Evolutionary conservation across 345 rosid species (phyloP).

Genomic region (Tarenaya hassleriana): DNA sequence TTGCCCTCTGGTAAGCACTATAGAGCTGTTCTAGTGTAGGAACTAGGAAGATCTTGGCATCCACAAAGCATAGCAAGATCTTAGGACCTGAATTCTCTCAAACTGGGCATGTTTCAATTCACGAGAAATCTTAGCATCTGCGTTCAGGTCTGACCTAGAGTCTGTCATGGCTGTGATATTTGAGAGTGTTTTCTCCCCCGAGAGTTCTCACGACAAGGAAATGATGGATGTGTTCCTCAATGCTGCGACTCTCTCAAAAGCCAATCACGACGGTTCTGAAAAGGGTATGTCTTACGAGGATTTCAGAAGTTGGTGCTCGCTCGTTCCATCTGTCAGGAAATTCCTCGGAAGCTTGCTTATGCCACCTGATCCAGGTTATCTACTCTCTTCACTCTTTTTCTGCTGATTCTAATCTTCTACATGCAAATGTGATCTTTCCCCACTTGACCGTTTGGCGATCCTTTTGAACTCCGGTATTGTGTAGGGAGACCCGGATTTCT

Average conservation of each 20-base stretch:
- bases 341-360: slow-evolving; percentile 71
- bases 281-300: slow-evolving; percentile 70
- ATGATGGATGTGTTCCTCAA: slow-evolving; percentile 44
- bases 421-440: not conserved
- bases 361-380: slow-evolving; percentile 55
- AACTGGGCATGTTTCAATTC: not conserved
- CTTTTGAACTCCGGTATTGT: not conserved
- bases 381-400: slow-evolving; percentile 13
- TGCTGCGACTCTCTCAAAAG: slow-evolving; percentile 53
- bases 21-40: not conserved
- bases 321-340: slow-evolving; percentile 65
- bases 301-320: slow-evolving; percentile 63
- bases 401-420: too few species aligned
- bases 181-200: slow-evolving; percentile 38
- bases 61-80: too few species aligned
- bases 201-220: slow-evolving; percentile 36
- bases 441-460: not conserved
- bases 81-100: not conserved
- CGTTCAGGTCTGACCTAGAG: slow-evolving; percentile 69
- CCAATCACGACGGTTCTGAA: slow-evolving; percentile 34
- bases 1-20: too few species aligned
- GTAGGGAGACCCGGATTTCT: slow-evolving; percentile 56
- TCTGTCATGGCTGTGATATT: slow-evolving; percentile 39
- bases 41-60: too few species aligned
- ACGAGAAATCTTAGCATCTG: slow-evolving; percentile 13